phyloP scores from a whole-genome alignment of 192 early-diverging fungal genomes.

The Lobosporangium transversale region DNA sequence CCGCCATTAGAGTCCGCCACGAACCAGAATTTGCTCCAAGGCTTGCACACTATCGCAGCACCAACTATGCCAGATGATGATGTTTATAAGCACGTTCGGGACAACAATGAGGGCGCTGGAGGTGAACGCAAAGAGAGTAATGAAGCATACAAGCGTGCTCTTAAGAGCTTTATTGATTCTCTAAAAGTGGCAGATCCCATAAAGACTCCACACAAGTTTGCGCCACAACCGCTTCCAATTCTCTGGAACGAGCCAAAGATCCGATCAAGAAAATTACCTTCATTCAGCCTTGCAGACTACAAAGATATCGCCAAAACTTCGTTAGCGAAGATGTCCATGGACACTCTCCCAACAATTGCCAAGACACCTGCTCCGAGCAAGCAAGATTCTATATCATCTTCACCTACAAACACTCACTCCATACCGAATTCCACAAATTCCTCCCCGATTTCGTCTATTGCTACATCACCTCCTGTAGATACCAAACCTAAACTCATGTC shows the following conservation, averaged over 20 bases:
- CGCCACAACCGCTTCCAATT: conserved; percentile 47
- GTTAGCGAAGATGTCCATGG: background rate
- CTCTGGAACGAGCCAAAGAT: conserved; percentile 50
- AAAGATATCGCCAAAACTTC: conserved; percentile 10
- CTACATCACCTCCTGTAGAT: conserved; percentile 10
- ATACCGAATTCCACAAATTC: conserved; percentile 23
- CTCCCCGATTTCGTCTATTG: conserved; percentile 26
- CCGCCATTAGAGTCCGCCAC: conserved; percentile 18
- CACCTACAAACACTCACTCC: conserved; percentile 32
- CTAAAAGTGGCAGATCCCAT: conserved; percentile 50
- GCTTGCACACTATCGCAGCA: conserved; percentile 19
- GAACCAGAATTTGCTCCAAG: conserved; percentile 23
- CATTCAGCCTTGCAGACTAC: conserved; percentile 33
- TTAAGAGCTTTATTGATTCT: conserved; percentile 39
- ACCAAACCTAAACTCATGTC: background rate
- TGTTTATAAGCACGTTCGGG: background rate
- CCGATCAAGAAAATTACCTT: conserved; percentile 24
- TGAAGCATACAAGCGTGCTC: conserved; percentile 28
- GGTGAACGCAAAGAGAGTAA: conserved; percentile 10
- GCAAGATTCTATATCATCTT: conserved; percentile 21
- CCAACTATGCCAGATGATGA: background rate
- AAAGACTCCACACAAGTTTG: conserved; percentile 50
- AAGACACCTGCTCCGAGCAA: background rate
- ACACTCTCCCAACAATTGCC: background rate
- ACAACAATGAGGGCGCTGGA: background rate